Conservation (phyloP, 768 basidiomycete genomes). For the Lentinula aciculospora region DNA sequence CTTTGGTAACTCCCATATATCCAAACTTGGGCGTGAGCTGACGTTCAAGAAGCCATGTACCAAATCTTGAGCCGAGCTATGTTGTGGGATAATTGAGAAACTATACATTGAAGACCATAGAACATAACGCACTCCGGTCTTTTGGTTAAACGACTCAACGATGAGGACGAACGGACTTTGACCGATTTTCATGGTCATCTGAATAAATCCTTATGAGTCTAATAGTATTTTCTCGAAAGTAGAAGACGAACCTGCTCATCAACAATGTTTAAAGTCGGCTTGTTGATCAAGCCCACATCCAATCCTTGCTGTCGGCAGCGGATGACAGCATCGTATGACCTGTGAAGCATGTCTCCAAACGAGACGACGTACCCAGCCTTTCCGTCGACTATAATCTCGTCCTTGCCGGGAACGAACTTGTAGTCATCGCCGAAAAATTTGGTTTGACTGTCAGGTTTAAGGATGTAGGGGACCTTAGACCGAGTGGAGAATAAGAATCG, state of each 20-base stretch:
- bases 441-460: constrained; percentile 54
- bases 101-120: neutral
- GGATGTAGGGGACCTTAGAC: constrained; percentile 83
- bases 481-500: constrained; percentile 89
- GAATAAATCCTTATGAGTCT: neutral
- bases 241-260: constrained; percentile 60
- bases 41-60: constrained; percentile 84
- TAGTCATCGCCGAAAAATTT: constrained; percentile 67
- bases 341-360: constrained; percentile 84
- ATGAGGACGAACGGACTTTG: constrained; percentile 73
- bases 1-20: constrained; percentile 77
- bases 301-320: constrained; percentile 65
- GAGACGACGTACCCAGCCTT: constrained; percentile 78
- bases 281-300: constrained; percentile 84
- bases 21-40: constrained; percentile 73
- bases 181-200: constrained; percentile 69
- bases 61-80: constrained; percentile 75
- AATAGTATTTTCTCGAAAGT: neutral
- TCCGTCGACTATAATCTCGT: constrained; percentile 76
- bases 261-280: constrained; percentile 75
- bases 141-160: constrained; percentile 83
- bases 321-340: constrained; percentile 79
- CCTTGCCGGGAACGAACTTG: constrained; percentile 78
- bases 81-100: neutral
- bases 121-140: constrained; percentile 59